A percentile compares a stretch with the other conserved stretches of the same genome.
Conservation (phyloP, 148 eudicot genomes). For the Rhododendron molle region DNA sequence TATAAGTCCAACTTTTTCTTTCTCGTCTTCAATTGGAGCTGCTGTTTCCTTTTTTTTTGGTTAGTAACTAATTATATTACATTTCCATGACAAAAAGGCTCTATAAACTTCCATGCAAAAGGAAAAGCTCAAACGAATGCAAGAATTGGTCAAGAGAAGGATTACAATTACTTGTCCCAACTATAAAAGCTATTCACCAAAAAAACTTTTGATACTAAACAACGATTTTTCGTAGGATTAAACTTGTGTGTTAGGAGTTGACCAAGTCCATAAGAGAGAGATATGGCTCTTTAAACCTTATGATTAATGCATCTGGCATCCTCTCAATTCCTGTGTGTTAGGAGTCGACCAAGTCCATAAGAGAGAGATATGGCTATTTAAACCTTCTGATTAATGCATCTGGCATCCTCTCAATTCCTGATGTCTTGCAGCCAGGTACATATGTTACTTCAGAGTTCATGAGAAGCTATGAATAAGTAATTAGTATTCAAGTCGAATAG, state of each 20-base stretch:
- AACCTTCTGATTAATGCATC: conserved; percentile 86
- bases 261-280: conserved; percentile 51
- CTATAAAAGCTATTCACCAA: too few species aligned
- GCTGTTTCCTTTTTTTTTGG: background rate
- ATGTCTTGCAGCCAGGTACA: conserved; percentile 79
- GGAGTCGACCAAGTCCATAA: conserved; percentile 53
- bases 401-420: conserved; percentile 83
- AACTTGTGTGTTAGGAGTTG: conserved; percentile 34
- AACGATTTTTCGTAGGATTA: too few species aligned
- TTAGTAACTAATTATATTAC: too few species aligned
- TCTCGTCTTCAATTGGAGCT: background rate
- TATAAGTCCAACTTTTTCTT: background rate
- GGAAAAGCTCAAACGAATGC: too few species aligned
- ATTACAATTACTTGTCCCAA: too few species aligned
- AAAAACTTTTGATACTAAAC: too few species aligned
- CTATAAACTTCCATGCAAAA: too few species aligned
- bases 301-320: conserved; percentile 82
- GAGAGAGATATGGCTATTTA: conserved; percentile 62
- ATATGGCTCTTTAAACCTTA: conserved; percentile 75
- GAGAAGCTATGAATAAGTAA: background rate
- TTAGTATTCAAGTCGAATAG: background rate
- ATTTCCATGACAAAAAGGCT: too few species aligned
- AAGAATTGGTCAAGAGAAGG: too few species aligned
- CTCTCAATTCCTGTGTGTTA: conserved; percentile 62
- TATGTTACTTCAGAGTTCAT: conserved; percentile 2